Evolutionary conservation across 2,329 filamentous ascomycete genomes (phyloP), one percentile per base, ranked within the genome.

Genomic region (Botrytis medusae): DNA sequence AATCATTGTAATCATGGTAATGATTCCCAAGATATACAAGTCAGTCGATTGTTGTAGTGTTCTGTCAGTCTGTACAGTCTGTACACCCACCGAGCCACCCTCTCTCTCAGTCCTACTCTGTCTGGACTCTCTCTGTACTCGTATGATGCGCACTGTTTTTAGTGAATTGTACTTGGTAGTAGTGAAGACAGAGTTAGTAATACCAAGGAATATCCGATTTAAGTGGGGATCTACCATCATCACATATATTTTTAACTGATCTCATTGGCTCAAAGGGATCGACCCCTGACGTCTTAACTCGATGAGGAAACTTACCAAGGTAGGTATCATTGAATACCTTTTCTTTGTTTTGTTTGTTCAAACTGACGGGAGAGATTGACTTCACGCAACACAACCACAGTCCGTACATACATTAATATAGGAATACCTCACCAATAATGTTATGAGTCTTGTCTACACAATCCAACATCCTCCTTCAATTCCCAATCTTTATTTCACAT

Each of bases 201-300:
- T 54, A 54, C 68, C 68, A 61, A 70, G 68, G 40, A n/a, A 46
- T 37, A 34, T 46, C 25, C 10, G 51, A 57, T 34, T 62, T 37
- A 34, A 62, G 68, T 40, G 57, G 57, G 4, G 9, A 7, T 2
- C 5, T 4, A 51, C 8, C 40, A 63, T 40, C 68, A 16, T 71
- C 57, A 71, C 29, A 22, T 62, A 8, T 16, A 12, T 6, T 37
- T 25, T 14, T 3, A 12, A 6, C 14, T 29, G 14, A 42, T 3
- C 2, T 69, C 25, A 69, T 69, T 69, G 65, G 65, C 48, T 22
- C 5, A 3, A 6, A 40, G 2, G 6, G 8, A 29, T 6, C 3
- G 0, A 2, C 34, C 37, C 37, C 60, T 42, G 25, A 6, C 20
- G 0, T 42, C 4, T 12, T 42, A 16, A 42, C 14, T 14, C 37